Evolutionary conservation across 2,329 filamentous ascomycete genomes (phyloP).

Genomic region (Sporothrix protearum): DNA sequence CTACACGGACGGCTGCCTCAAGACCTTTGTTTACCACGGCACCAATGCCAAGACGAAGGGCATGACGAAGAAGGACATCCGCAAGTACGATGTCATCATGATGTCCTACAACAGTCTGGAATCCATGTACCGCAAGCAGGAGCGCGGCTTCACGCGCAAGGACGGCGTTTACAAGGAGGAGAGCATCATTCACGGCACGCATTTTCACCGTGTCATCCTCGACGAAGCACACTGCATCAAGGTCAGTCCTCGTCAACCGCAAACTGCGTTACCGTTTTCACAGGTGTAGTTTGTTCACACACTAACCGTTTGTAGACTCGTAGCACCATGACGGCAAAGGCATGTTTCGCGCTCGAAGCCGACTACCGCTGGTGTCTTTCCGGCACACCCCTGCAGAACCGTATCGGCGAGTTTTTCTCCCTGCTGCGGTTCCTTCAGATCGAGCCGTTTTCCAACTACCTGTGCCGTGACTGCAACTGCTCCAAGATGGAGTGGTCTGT

Average conservation of each 20-base stretch:
- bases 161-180: slow-evolving; percentile 75
- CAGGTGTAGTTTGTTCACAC: too few relatives aligned
- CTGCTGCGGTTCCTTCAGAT: slow-evolving; percentile 87
- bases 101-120: slow-evolving; percentile 94
- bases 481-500: slow-evolving; percentile 80
- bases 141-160: slow-evolving; percentile 81
- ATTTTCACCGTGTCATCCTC: slow-evolving; percentile 87
- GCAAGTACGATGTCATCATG: slow-evolving; percentile 87
- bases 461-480: slow-evolving; percentile 84
- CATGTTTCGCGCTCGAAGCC: slow-evolving; percentile 85
- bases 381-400: slow-evolving; percentile 92
- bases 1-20: slow-evolving; percentile 83
- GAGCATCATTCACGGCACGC: slow-evolving; percentile 76
- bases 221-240: slow-evolving; percentile 89
- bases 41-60: slow-evolving; percentile 80
- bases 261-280: too few relatives aligned
- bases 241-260: background rate
- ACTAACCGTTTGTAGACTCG: slow-evolving; percentile 48
- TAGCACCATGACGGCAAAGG: slow-evolving; percentile 86
- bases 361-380: slow-evolving; percentile 94
- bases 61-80: slow-evolving; percentile 69
- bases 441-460: slow-evolving; percentile 84
- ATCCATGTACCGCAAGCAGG: slow-evolving; percentile 87
- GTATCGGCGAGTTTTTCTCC: slow-evolving; percentile 96
- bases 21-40: slow-evolving; percentile 86